Percentiles rank a stretch among this genome's conserved stretches.
These are phyloP conservation scores for Bonia amplexicaulis DNA, from an alignment of 176 grass and related monocot genomes.

Conservation along the genomic window DNA sequence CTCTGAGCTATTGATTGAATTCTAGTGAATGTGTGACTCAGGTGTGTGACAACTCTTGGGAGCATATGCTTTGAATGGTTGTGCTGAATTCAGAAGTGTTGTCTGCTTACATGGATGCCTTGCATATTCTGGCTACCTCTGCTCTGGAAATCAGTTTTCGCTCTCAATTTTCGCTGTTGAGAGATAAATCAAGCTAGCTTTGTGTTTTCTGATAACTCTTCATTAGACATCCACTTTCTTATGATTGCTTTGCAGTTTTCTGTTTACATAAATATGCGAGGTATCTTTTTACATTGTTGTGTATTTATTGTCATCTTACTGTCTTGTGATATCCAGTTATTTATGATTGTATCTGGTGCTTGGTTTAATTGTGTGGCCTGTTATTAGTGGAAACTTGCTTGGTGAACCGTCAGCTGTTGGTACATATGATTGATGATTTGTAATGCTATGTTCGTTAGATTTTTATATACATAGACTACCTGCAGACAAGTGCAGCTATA, in stretches of 20 bases:
- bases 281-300: conserved; percentile 11
- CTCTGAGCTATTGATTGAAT: conserved; percentile 67
- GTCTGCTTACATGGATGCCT: conserved; percentile 83
- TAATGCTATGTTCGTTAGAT: background rate
- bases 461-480: no score
- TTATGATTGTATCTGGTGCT: conserved; percentile 17
- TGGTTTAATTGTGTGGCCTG: background rate
- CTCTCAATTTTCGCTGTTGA: conserved; percentile 45
- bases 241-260: conserved; percentile 34
- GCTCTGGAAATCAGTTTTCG: conserved; percentile 50
- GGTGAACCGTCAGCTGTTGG: background rate
- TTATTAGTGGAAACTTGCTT: conserved; percentile 3
- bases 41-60: conserved; percentile 79
- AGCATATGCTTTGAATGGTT: conserved; percentile 82
- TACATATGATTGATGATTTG: background rate
- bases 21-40: conserved; percentile 79
- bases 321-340: background rate
- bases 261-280: conserved; percentile 28
- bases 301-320: background rate
- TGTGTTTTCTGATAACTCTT: conserved; percentile 32
- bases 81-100: conserved; percentile 88
- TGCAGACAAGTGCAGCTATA: background rate
- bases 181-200: conserved; percentile 47
- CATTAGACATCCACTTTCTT: conserved; percentile 38
- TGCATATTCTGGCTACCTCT: conserved; percentile 77